These are phyloP conservation scores for Paramecium octaurelia DNA, from an alignment of 73 alveolate species.

Conservation along the genomic window DNA sequence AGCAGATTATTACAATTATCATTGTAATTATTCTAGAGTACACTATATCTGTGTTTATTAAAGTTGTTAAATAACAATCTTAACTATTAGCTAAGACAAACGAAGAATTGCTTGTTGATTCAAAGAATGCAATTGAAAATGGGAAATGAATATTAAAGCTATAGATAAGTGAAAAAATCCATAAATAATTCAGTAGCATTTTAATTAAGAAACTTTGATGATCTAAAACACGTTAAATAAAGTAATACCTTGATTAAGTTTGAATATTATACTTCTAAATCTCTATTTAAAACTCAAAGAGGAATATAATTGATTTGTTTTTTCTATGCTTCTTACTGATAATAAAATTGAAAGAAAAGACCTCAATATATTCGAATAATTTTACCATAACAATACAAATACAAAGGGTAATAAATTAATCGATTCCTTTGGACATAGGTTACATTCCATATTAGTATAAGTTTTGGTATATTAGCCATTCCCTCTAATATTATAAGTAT, in stretches of 20 bases:
- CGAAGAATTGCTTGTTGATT: neutral
- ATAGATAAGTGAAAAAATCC: neutral
- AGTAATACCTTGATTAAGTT: neutral
- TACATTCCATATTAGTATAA: neutral
- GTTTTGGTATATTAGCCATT: neutral
- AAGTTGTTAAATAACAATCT: neutral
- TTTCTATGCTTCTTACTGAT: neutral
- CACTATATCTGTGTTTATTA: neutral
- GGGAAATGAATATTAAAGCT: neutral
- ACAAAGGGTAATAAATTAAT: neutral
- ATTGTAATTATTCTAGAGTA: neutral
- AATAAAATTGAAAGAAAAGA: neutral
- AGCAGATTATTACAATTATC: neutral
- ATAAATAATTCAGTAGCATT: neutral
- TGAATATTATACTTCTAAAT: neutral
- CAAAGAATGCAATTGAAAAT: neutral
- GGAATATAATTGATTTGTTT: neutral
- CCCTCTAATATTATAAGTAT: neutral
- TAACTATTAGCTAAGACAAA: neutral
- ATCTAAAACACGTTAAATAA: neutral
- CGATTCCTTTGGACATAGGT: neutral
- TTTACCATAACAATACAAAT: neutral
- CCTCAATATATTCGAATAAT: neutral
- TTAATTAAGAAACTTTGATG: neutral
- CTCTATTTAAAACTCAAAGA: neutral